Evolutionary conservation across 2,329 filamentous ascomycete species (phyloP), one percentile per base, ranked within the genome.

Genomic region (Talaromyces amestolkiae): DNA sequence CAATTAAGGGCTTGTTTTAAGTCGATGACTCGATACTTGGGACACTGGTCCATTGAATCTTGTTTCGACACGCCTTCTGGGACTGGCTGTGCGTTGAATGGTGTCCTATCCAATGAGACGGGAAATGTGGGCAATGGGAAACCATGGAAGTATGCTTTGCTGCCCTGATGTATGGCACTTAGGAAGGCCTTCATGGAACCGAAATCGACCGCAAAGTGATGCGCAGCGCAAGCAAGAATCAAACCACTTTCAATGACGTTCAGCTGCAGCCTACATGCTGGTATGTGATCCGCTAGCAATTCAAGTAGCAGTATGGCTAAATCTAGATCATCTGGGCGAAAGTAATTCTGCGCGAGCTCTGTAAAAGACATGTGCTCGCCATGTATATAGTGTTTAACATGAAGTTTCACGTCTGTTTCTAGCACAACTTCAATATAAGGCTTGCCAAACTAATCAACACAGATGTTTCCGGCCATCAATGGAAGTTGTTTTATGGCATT

Each of bases 131-230:
- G 39, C 24, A 60, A 19, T 27, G 7, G 10, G 8, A 19, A 2
- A 10, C 39, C 39, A 13, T 47, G 22, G n/a, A 15, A 31, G 39
- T 45, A 7, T 33, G 58, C 39, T 31, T 60, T 60, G 39, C 37
- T 45, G 24, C 58, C n/a, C 24, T 2, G 11, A 22, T 13, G 19
- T 22, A 61, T 17, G 8, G 41, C 43, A 11, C 27, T 7, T 19
- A 61, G 24, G 19, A 61, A 61, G 15, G 15, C 65, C 49, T 70
- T 62, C 37, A 72, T 67, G 7, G 72, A 72, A 15, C 56, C 19
- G 70, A 71, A 73, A 64, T 73, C 72, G 15, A 68, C 72, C 4
- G 62, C 66, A n/a, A 68, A 68, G 19, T 72, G 70, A 37, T 71
- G 67, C 31, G 71, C 62, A 43, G 61, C 47, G 33, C 69, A 64